These are phyloP conservation scores for Pythium phragmiticola DNA, from an alignment of 352 stramenopile species.

Conservation along the genomic window DNA sequence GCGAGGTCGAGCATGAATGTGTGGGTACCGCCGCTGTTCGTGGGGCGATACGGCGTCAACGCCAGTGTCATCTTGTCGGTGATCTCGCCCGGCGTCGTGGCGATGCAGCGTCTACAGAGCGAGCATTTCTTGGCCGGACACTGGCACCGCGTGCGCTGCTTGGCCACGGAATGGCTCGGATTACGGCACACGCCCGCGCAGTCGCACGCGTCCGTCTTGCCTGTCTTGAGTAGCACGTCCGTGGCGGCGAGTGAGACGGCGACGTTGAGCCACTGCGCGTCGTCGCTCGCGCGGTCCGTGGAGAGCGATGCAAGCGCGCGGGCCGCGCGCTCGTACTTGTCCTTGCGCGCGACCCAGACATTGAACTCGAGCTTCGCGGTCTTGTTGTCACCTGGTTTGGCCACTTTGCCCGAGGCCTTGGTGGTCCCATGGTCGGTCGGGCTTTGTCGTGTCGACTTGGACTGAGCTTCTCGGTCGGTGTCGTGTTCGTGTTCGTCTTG, in stretches of 20 bases:
- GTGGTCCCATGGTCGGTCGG: neutral
- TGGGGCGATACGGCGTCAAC: slow-evolving; percentile 48
- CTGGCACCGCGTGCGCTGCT: slow-evolving; percentile 73
- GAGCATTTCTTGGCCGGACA: slow-evolving; percentile 82
- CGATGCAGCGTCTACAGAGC: slow-evolving; percentile 66
- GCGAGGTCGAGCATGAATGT: slow-evolving; percentile 44
- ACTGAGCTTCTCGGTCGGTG: neutral
- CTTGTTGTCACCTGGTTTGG: slow-evolving; percentile 6
- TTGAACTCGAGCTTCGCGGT: slow-evolving; percentile 61
- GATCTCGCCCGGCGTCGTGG: slow-evolving; percentile 52
- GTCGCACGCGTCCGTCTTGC: slow-evolving; percentile 65
- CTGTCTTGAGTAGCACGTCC: slow-evolving; percentile 75
- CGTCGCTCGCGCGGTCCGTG: slow-evolving; percentile 48
- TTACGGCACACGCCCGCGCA: slow-evolving; percentile 69
- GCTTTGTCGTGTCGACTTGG: neutral
- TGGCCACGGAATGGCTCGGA: slow-evolving; percentile 54
- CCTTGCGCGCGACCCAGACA: slow-evolving; percentile 82
- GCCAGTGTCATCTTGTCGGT: slow-evolving; percentile 63
- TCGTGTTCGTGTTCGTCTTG: slow-evolving; percentile 44
- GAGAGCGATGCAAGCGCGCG: slow-evolving; percentile 61
- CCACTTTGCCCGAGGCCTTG: neutral
- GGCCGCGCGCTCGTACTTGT: slow-evolving; percentile 84
- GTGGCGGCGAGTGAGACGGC: slow-evolving; percentile 75
- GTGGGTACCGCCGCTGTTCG: slow-evolving; percentile 22
- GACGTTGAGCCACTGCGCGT: slow-evolving; percentile 72